phyloP scores from a whole-genome alignment of 2,329 filamentous ascomycete species.

The Leptographium procerum region DNA sequence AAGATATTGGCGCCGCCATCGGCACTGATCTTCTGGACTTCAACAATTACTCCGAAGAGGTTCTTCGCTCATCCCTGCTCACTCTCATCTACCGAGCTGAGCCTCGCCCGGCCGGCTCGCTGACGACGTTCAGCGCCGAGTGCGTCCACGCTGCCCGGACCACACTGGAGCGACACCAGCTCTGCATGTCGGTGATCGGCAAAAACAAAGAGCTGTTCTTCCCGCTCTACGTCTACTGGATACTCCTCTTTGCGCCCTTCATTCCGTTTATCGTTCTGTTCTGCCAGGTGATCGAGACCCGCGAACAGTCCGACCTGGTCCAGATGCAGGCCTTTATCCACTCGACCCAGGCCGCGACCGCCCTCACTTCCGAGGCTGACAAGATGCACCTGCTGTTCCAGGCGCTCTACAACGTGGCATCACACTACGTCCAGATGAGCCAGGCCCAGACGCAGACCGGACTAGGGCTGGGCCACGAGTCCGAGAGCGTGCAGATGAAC shows the following conservation, averaged over 20 bases:
- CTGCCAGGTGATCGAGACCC: not conserved
- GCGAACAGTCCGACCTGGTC: not conserved
- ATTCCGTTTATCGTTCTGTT: not conserved
- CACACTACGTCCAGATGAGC: not conserved
- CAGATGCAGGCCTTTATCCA: not conserved
- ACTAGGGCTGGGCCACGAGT: not conserved
- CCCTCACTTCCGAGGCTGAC: not conserved
- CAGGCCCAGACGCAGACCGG: not conserved
- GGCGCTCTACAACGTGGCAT: not conserved
- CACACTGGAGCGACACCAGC: not conserved
- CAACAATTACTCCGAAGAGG: not conserved
- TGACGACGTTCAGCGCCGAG: not conserved
- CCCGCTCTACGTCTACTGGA: not conserved
- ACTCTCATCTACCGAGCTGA: not conserved
- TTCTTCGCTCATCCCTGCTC: not conserved
- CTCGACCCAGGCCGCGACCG: not conserved
- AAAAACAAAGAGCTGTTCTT: not conserved
- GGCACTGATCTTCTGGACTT: not conserved
- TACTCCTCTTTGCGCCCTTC: not conserved
- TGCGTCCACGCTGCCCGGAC: not conserved
- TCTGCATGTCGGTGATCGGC: not conserved
- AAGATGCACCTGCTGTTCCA: not conserved
- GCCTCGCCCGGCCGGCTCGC: not conserved
- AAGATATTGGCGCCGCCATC: not conserved
- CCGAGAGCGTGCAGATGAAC: not conserved